Conservation (phyloP, 2,329 filamentous ascomycete species). For the Botrytis squamosa region DNA sequence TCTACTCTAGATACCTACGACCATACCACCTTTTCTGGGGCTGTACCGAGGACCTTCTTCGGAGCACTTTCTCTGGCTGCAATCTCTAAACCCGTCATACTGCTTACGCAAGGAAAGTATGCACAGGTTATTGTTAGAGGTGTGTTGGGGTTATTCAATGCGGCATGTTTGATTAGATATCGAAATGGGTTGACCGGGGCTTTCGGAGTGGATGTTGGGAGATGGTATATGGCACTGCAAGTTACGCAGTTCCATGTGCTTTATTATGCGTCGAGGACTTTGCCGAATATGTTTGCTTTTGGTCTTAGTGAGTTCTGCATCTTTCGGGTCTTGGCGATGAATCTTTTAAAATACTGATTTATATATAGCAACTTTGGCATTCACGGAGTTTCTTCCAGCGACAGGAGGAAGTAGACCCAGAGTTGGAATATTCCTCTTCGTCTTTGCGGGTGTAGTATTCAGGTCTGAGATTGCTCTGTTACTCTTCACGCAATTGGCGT, state of each 20-base stretch:
- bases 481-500: constrained; percentile 64
- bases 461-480: constrained; percentile 85
- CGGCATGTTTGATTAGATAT: constrained; percentile 65
- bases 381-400: constrained; percentile 46
- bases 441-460: constrained; percentile 79
- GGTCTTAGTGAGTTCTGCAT: constrained; percentile 63
- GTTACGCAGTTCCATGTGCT: constrained; percentile 87
- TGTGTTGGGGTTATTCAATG: constrained; percentile 77
- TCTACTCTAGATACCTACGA: constrained; percentile 70
- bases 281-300: constrained; percentile 98
- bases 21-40: constrained; percentile 85
- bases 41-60: constrained; percentile 87
- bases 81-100: constrained; percentile 64
- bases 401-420: constrained; percentile 41
- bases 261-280: constrained; percentile 86
- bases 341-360: constrained; percentile 16
- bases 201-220: constrained; percentile 66
- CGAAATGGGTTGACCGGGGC: constrained; percentile 60
- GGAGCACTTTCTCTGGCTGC: constrained; percentile 76
- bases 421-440: constrained; percentile 67
- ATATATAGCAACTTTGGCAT: constrained; percentile 62
- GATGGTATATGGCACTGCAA: constrained; percentile 80
- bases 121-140: constrained; percentile 66
- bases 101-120: constrained; percentile 53
- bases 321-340: not conserved